Evolutionary conservation across 1,284 basidiomycete species (phyloP).

Genomic region (Fomes fomentarius): DNA sequence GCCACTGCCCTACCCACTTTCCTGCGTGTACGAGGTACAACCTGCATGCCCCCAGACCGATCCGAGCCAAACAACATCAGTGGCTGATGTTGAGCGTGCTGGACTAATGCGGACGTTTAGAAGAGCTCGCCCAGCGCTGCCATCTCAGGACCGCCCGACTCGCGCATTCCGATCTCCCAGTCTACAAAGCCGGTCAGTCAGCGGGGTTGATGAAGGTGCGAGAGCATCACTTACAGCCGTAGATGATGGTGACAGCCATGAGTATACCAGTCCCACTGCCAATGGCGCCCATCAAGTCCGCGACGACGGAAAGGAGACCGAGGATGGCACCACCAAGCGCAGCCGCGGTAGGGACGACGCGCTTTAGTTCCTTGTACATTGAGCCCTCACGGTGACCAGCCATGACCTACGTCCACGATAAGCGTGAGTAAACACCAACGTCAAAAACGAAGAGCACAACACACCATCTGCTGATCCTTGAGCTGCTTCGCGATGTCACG

Average conservation of each 20-base stretch:
- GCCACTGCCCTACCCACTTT: neutral
- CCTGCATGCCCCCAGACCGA: neutral
- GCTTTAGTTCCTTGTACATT: constrained; percentile 99
- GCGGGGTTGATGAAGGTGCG: neutral
- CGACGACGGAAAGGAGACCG: constrained; percentile 90
- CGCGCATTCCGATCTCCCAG: constrained; percentile 81
- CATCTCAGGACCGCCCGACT: constrained; percentile 77
- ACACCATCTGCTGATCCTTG: constrained; percentile 96
- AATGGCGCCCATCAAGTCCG: constrained; percentile 96
- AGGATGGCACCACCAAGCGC: constrained; percentile 97
- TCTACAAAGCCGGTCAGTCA: constrained; percentile 41
- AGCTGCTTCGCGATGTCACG: constrained; percentile 97
- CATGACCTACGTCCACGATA: constrained; percentile 65
- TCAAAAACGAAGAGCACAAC: constrained; percentile 7
- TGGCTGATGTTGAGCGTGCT: neutral
- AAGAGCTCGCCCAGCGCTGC: constrained; percentile 71
- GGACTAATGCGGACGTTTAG: constrained; percentile 25
- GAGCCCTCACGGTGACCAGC: constrained; percentile 96
- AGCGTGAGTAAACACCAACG: neutral
- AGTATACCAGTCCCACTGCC: constrained; percentile 97
- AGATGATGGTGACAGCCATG: constrained; percentile 98
- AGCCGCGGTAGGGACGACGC: constrained; percentile 96
- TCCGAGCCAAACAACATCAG: neutral
- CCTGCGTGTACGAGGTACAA: neutral
- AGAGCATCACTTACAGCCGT: constrained; percentile 69